Evolutionary conservation across 2,329 filamentous ascomycete genomes (phyloP).

Genomic region (Coniella vitis): DNA sequence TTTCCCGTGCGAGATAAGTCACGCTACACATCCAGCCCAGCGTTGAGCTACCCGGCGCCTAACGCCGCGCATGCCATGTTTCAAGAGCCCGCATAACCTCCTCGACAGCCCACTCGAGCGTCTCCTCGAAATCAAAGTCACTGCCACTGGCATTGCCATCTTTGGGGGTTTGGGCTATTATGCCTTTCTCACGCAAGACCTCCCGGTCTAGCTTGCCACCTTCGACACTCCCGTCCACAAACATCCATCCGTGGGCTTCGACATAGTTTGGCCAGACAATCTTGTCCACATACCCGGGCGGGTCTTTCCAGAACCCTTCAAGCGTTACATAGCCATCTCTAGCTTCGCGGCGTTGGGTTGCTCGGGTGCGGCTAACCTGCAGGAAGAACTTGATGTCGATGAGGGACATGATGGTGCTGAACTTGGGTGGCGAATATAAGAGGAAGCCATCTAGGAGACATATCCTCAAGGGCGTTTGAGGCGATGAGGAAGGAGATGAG

Average conservation of each 20-base stretch:
- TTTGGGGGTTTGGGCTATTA: constrained; percentile 41
- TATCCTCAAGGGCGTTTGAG: constrained; percentile 33
- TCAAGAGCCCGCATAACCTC: constrained; percentile 46
- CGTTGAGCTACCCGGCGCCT: too few species aligned
- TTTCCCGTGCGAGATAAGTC: too few species aligned
- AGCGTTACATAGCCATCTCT: constrained; percentile 72
- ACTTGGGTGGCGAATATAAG: constrained; percentile 55
- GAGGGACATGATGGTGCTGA: constrained; percentile 48
- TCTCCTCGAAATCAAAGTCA: constrained; percentile 53
- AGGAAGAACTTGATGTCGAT: constrained; percentile 77
- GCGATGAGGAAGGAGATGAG: constrained; percentile 7
- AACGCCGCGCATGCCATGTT: not conserved
- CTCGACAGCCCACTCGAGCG: constrained; percentile 63
- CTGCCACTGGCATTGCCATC: constrained; percentile 33
- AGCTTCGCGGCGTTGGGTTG: constrained; percentile 59
- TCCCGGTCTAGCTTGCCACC: constrained; percentile 39
- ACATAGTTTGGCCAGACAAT: constrained; percentile 97
- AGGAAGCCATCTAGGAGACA: constrained; percentile 87
- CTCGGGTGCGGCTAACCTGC: constrained; percentile 56
- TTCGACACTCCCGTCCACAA: constrained; percentile 62
- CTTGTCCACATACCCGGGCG: constrained; percentile 86
- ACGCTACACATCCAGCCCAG: too few species aligned
- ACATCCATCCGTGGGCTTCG: constrained; percentile 72
- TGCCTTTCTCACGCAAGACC: constrained; percentile 31
- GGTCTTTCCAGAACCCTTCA: constrained; percentile 92